A percentile compares a stretch with the other conserved stretches of the same genome.
phyloP scores from a whole-genome alignment of 2,329 filamentous ascomycete genomes.

The Colletotrichum scovillei region DNA sequence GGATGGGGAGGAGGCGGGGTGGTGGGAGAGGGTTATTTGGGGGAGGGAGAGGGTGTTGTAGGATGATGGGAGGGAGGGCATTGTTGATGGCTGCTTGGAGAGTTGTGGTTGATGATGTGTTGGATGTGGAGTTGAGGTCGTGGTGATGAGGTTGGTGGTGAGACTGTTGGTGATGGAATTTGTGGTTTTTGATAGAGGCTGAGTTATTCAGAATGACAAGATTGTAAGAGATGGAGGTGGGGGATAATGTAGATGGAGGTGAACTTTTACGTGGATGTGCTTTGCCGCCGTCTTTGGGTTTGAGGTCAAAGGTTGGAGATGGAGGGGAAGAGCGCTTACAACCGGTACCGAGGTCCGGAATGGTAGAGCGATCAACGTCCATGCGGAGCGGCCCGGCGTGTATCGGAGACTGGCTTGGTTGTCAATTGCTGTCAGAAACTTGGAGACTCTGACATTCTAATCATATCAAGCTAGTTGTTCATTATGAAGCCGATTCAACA shows the following conservation, averaged over 20 bases:
- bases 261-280: too few relatives aligned
- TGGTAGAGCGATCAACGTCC: conserved; percentile 9
- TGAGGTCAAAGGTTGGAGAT: background rate
- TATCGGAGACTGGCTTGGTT: background rate
- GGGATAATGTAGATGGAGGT: too few relatives aligned
- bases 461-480: background rate
- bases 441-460: too few relatives aligned
- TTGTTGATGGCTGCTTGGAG: background rate
- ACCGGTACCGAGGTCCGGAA: conserved; percentile 27
- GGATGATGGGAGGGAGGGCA: conserved; percentile 42
- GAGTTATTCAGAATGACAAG: background rate
- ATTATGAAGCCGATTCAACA: background rate
- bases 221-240: too few relatives aligned
- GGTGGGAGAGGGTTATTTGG: conserved; percentile 60
- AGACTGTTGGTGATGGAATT: background rate
- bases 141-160: background rate
- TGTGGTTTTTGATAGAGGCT: background rate
- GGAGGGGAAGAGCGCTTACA: conserved; percentile 13
- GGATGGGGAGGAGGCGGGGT: conserved; percentile 60
- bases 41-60: conserved; percentile 57
- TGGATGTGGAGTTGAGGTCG: background rate
- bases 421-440: background rate
- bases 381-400: background rate
- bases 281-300: background rate
- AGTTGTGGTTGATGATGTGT: background rate